Conservation (phyloP, 306 rosid genomes). For the Begonia loranthoides region DNA sequence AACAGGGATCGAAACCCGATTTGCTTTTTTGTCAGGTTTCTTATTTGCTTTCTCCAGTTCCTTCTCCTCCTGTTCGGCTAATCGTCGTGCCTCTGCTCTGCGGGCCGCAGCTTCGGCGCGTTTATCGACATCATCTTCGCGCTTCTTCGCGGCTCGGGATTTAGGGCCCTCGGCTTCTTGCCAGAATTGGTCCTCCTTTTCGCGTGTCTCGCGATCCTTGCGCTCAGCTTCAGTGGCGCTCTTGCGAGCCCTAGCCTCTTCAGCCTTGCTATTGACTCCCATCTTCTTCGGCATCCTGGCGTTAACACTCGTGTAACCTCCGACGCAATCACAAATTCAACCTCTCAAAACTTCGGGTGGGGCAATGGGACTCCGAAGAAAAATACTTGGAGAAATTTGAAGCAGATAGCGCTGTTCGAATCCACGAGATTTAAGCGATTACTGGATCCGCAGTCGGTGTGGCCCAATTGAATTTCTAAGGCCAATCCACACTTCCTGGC, state of each 20-base stretch:
- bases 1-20: conserved; percentile 61
- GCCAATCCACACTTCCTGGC: too few relatives aligned
- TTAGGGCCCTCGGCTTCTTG: conserved; percentile 78
- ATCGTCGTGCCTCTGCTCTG: conserved; percentile 68
- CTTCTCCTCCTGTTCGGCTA: conserved; percentile 85
- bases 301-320: background rate
- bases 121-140: conserved; percentile 90
- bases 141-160: conserved; percentile 85
- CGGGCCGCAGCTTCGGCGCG: conserved; percentile 65
- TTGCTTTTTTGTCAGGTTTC: conserved; percentile 82
- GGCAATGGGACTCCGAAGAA: too few relatives aligned
- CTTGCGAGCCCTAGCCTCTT: conserved; percentile 79
- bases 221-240: conserved; percentile 57
- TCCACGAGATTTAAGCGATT: too few relatives aligned
- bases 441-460: too few relatives aligned
- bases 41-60: conserved; percentile 54
- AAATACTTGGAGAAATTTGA: too few relatives aligned
- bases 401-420: too few relatives aligned
- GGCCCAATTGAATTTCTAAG: too few relatives aligned
- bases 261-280: conserved; percentile 91
- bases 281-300: conserved; percentile 78
- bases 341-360: background rate
- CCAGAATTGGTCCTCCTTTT: conserved; percentile 78
- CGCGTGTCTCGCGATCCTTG: conserved; percentile 51
- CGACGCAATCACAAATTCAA: background rate